Evolutionary conservation across 2,329 filamentous ascomycete genomes (phyloP).

Genomic region (Nemania serpens): DNA sequence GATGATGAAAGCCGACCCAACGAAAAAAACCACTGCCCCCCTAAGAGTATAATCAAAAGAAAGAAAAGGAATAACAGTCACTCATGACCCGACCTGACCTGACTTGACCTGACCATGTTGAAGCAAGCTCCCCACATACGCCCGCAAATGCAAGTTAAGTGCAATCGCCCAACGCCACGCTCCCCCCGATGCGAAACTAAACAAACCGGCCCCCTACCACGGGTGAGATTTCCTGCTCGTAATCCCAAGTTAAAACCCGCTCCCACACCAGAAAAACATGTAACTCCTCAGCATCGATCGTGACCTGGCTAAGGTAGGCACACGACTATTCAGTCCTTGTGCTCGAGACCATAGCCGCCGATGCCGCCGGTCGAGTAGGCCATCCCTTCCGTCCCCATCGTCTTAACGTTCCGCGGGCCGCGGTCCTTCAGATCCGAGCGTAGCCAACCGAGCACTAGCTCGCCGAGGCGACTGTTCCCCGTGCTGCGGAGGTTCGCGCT

Average conservation of each 20-base stretch:
- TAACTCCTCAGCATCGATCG: no score
- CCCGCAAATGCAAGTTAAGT: conserved; percentile 35
- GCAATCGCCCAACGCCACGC: conserved; percentile 29
- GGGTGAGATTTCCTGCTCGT: no score
- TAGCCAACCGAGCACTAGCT: conserved; percentile 88
- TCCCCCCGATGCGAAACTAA: not conserved
- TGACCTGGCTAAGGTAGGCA: no score
- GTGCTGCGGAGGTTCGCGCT: conserved; percentile 47
- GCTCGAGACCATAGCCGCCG: conserved; percentile 63
- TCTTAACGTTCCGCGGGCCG: conserved; percentile 70
- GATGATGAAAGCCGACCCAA: conserved; percentile 22
- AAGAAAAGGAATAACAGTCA: no score
- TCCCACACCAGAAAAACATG: no score
- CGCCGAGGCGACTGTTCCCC: conserved; percentile 84
- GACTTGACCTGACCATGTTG: conserved; percentile 13
- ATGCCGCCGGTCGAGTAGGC: conserved; percentile 61
- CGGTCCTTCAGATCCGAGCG: conserved; percentile 77
- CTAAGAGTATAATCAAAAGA: not conserved
- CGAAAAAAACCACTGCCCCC: not conserved
- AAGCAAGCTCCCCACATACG: conserved; percentile 10
- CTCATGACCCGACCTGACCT: no score
- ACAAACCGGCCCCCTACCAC: no score
- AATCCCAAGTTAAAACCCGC: no score
- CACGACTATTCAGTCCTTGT: conserved; percentile 39
- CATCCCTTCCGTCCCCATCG: conserved; percentile 64